Evolutionary conservation across 108 stramenopile species (phyloP).

Genomic region (Seminavis robusta): DNA sequence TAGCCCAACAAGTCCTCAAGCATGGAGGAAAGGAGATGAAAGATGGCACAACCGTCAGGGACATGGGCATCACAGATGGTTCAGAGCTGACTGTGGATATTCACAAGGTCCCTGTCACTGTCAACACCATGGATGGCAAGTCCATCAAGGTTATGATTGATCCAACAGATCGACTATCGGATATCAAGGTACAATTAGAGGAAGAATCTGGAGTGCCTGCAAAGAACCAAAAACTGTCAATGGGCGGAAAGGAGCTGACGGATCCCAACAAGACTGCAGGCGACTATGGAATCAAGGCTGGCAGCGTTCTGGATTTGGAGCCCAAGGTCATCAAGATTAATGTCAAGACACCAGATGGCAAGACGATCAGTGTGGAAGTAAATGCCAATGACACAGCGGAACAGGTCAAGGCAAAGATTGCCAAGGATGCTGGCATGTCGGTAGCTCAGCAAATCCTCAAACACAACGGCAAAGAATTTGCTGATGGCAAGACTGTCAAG

Average conservation of each 20-base stretch:
- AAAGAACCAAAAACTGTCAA: slow-evolving; percentile 4
- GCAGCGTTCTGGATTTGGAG: slow-evolving; percentile 15
- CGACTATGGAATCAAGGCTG: slow-evolving; percentile 14
- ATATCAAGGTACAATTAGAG: slow-evolving; percentile 16
- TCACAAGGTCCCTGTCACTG: slow-evolving; percentile 14
- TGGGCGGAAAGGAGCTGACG: slow-evolving; percentile 3
- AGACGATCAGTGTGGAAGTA: background rate
- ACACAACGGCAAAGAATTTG: slow-evolving; percentile 9
- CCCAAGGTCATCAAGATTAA: slow-evolving; percentile 10
- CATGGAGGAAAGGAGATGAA: slow-evolving; percentile 14
- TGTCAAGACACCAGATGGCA: slow-evolving; percentile 15
- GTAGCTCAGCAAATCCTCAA: slow-evolving; percentile 6
- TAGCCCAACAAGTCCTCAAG: slow-evolving; percentile 11
- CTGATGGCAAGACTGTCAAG: slow-evolving; percentile 1
- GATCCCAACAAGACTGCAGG: background rate
- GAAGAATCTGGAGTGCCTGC: slow-evolving; percentile 16
- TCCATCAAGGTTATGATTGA: slow-evolving; percentile 10
- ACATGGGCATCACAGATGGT: slow-evolving; percentile 12
- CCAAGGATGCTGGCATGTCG: slow-evolving; percentile 9
- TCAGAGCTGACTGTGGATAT: slow-evolving; percentile 9
- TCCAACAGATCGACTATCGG: slow-evolving; percentile 9
- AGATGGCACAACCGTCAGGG: slow-evolving; percentile 2
- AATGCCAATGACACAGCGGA: slow-evolving; percentile 2
- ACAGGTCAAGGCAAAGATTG: slow-evolving; percentile 10
- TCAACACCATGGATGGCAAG: slow-evolving; percentile 22